Evolutionary conservation across 208 protist species (phyloP).

Genomic region (Trypanosoma boissoni): DNA sequence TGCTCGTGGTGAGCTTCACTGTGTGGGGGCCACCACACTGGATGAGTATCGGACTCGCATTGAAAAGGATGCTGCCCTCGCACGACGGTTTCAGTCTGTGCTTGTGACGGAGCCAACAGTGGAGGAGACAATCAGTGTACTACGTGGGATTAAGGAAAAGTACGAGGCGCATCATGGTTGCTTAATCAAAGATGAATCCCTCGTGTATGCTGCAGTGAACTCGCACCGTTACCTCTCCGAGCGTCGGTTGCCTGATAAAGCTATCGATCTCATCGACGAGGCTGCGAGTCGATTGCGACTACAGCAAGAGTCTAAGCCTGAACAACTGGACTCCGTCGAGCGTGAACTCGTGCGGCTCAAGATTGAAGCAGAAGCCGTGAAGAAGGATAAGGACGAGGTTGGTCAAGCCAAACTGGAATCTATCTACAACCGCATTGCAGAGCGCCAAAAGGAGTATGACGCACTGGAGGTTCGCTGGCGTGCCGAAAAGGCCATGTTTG

Average conservation of each 20-base stretch:
- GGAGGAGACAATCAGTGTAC: constrained; percentile 97
- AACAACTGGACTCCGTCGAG: constrained; percentile 94
- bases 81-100: constrained; percentile 98
- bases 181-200: constrained; percentile 87
- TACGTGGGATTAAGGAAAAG: constrained; percentile 94
- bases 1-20: constrained; percentile 94
- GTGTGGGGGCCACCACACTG: constrained; percentile 97
- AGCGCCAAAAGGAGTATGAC: constrained; percentile 79
- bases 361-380: constrained; percentile 92
- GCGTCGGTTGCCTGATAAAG: constrained; percentile 98
- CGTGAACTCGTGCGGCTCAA: constrained; percentile 89
- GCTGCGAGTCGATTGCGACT: constrained; percentile 91
- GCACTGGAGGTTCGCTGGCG: constrained; percentile 82
- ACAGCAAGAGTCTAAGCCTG: constrained; percentile 96
- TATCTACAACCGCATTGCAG: constrained; percentile 66
- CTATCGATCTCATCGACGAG: constrained; percentile 99
- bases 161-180: constrained; percentile 93
- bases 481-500: constrained; percentile 85
- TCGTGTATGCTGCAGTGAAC: constrained; percentile 88
- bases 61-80: constrained; percentile 98
- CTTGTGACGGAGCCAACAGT: constrained; percentile 95
- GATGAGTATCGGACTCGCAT: constrained; percentile 97
- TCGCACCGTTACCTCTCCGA: constrained; percentile 96
- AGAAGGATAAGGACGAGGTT: constrained; percentile 92
- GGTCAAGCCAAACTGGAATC: constrained; percentile 83